Evolutionary conservation across 2,329 filamentous ascomycete genomes (phyloP).

Genomic region (Dactylellina parvicollis): DNA sequence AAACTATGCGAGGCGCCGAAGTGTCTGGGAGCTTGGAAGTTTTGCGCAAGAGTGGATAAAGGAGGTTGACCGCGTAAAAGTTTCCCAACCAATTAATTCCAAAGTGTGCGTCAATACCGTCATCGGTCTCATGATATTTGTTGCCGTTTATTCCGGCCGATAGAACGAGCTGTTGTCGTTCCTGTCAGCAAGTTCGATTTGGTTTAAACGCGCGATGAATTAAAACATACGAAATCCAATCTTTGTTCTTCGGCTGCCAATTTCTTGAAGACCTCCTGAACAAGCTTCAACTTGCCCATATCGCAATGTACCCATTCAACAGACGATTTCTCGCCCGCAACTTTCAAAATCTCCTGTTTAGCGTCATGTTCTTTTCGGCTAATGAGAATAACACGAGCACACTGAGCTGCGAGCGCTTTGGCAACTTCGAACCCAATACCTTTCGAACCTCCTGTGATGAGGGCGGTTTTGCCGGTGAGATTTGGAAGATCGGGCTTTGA

Average conservation of each 20-base stretch:
- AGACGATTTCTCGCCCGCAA: slow-evolving; percentile 55
- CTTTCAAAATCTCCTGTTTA: slow-evolving; percentile 2
- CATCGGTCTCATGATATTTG: slow-evolving; percentile 61
- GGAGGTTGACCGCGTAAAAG: slow-evolving; percentile 63
- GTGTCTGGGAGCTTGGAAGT: slow-evolving; percentile 61
- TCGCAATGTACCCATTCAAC: slow-evolving; percentile 64
- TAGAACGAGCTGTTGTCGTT: slow-evolving; percentile 60
- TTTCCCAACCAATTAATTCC: slow-evolving; percentile 64
- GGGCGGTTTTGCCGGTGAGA: slow-evolving; percentile 62
- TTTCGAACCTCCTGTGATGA: slow-evolving; percentile 66
- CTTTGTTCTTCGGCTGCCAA: slow-evolving; percentile 61
- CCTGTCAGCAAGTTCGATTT: not conserved
- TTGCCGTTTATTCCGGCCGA: slow-evolving; percentile 64
- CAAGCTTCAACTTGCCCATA: slow-evolving; percentile 61
- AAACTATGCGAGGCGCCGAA: slow-evolving; percentile 62
- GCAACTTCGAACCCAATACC: slow-evolving; percentile 67
- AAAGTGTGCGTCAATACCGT: slow-evolving; percentile 62
- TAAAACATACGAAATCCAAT: slow-evolving; percentile 61
- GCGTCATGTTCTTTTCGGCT: slow-evolving; percentile 10
- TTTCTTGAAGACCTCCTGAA: slow-evolving; percentile 61
- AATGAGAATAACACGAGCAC: slow-evolving; percentile 8
- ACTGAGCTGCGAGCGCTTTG: slow-evolving; percentile 55
- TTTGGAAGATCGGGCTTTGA: slow-evolving; percentile 60
- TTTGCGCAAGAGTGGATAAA: slow-evolving; percentile 63
- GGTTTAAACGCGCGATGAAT: not conserved